These are phyloP conservation scores for Trichosporon asahii DNA, from an alignment of 1,284 basidiomycete genomes.

Conservation along the genomic window DNA sequence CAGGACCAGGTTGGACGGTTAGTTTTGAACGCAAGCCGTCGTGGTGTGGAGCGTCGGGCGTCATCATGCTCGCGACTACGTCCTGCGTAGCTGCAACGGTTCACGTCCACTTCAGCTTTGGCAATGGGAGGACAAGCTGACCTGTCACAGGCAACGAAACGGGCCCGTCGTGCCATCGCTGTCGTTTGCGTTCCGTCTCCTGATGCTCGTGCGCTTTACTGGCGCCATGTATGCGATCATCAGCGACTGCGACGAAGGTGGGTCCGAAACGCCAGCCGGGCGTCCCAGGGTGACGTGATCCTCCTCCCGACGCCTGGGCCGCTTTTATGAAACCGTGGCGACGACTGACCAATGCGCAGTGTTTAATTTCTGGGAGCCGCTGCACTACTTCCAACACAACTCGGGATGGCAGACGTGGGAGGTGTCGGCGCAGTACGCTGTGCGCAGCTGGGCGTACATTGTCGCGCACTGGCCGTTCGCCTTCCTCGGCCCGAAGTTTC, in stretches of 20 bases:
- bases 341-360: slow-evolving; percentile 56
- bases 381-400: slow-evolving; percentile 81
- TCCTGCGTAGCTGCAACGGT: too few relatives aligned
- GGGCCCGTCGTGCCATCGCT: slow-evolving; percentile 78
- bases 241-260: slow-evolving; percentile 95
- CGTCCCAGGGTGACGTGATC: neutral
- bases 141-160: slow-evolving; percentile 28
- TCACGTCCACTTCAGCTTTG: too few relatives aligned
- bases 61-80: too few relatives aligned
- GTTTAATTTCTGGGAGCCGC: slow-evolving; percentile 98
- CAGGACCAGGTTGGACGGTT: slow-evolving; percentile 50
- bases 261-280: slow-evolving; percentile 29
- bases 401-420: slow-evolving; percentile 98
- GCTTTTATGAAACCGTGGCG: neutral
- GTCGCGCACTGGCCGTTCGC: slow-evolving; percentile 61
- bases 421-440: slow-evolving; percentile 80
- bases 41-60: too few relatives aligned
- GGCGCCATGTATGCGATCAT: slow-evolving; percentile 95
- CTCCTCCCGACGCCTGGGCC: neutral
- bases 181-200: slow-evolving; percentile 73
- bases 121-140: neutral
- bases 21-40: neutral
- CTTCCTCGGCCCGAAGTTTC: slow-evolving; percentile 42
- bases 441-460: slow-evolving; percentile 92
- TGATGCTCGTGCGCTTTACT: slow-evolving; percentile 76